Base-by-base conservation (phyloP, 768 basidiomycete genomes). In the Boletus reticulatus region DNA sequence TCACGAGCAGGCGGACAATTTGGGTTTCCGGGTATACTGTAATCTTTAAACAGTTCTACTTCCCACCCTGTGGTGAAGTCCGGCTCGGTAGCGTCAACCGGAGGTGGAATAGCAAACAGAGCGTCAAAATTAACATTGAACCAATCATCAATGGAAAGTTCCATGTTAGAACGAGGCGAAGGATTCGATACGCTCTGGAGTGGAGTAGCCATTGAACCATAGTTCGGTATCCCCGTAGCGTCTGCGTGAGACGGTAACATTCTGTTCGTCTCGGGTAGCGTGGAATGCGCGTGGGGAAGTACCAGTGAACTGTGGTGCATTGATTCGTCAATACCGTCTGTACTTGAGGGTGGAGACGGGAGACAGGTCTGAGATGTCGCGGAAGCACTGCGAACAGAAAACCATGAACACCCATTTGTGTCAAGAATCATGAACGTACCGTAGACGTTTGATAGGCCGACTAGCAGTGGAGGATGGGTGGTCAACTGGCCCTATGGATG, bases 91-190 rank as follows among this genome's bases (percentile, higher is more conserved):
- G 63, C 58, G 9, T 66, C 58, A 14, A 70, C 68, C 0, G 61
- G 60, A 29, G 59, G 62, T 0, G 72, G 72, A 6, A 70, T 55
- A 4, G 69, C 57, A 24, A 75, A 73, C 13, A 69, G 42, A 8
- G 50, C 7, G 7, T 56, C 56, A 50, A 67, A 67, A 48, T 63
- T 58, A 5, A 64, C 52, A 20, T 68, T 58, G 41, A 74, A 74
- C 78, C 76, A 78, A 32, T 71, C 63, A 19, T 76, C 73, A 16
- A 75, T 52, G 0, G 66, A 62, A 19, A 62, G 56, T 20, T 62
- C 53, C 0, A 50, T 17, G 9, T 63, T 44, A 24, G n/a, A 51
- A 45, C 12, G 56, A 34, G 34, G 73, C 0, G 71, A 59, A 34
- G 75, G 67, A 60, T 72, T 68, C 0, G 78, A 75, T 0, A 70